Base-by-base conservation (phyloP, 2,329 filamentous ascomycete species). In the Thelonectria rubi region DNA sequence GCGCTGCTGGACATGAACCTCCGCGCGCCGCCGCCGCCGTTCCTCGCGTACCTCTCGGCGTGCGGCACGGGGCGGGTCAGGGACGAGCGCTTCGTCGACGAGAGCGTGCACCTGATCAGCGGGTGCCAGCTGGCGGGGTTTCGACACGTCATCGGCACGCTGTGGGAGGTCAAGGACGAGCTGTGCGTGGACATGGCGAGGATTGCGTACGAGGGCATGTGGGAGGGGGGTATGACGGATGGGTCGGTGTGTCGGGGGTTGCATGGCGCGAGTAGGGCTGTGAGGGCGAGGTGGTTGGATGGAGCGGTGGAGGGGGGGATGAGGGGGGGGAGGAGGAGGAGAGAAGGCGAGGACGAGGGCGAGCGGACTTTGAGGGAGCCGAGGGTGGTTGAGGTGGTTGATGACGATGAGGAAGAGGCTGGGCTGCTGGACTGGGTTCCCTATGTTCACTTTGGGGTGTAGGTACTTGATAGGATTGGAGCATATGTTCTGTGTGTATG, bases 1-100 rank as follows among this genome's bases (percentile, higher is more conserved):
- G 43, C 2, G 48, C 53, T 70, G 11, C 59, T 63, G 1, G 64
- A 69, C 2, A 40, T 34, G 1, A 62, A 69, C 20, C 40, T 75
- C 0, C 59, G 56, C 7, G 21, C 4, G 1, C 12, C 58, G 1
- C 8, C 51, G 1, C 1, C 58, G 2, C 73, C 73, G 2, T 77
- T 77, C 46, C 69, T 79, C 3, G 77, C 73, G 0, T 80, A 76
- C 43, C 74, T 80, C 3, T 80, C 77, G 2, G 76, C 77, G 0
- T 80, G 77, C 50, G 66, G 60, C 1, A 78, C 78, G 0, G 73
- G 74, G 1, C 40, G 63, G 21, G 71, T 67, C 21, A 60, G 63
- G 6, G 49, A 65, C 4, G 58, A 69, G 0, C 55, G 46, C 0
- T 60, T 76, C 3, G 6, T 70, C 0, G 79, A 82, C 40, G 78